These are phyloP conservation scores for Dryas drummondii DNA, from an alignment of 306 rosid genomes.

Conservation along the genomic window DNA sequence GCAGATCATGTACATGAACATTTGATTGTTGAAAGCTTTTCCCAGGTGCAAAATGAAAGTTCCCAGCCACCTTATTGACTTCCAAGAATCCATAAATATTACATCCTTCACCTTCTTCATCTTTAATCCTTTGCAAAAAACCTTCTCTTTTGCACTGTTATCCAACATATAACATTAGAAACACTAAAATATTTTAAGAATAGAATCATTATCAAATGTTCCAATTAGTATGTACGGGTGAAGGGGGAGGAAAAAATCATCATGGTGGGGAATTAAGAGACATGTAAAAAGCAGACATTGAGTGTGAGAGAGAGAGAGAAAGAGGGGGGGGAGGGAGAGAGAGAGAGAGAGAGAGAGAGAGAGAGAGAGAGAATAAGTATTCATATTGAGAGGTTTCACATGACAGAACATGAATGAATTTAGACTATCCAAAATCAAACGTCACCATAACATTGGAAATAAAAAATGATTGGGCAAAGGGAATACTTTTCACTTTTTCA, in stretches of 20 bases:
- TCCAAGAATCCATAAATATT: conserved; percentile 92
- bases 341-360: not conserved
- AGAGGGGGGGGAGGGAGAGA: not conserved
- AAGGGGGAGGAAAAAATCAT: not conserved
- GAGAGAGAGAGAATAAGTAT: not conserved
- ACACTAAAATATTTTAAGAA: not conserved
- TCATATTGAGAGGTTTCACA: not conserved
- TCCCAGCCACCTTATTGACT: conserved; percentile 97
- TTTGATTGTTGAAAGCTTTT: conserved; percentile 98
- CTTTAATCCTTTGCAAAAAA: conserved; percentile 88
- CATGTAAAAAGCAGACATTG: not conserved
- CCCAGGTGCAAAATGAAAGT: conserved; percentile 97
- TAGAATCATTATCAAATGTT: not conserved
- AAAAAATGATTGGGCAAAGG: not conserved
- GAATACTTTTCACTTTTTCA: not conserved
- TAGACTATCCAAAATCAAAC: not conserved
- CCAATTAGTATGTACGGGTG: not conserved
- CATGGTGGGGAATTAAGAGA: not conserved
- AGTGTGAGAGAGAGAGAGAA: not conserved
- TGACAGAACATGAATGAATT: not conserved
- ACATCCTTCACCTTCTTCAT: conserved; percentile 97
- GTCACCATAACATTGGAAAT: no score
- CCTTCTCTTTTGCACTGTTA: conserved; percentile 98
- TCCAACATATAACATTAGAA: conserved; percentile 23
- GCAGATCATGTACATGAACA: conserved; percentile 82